phyloP scores from a whole-genome alignment of 225 moss, liverwort and hornwort species.

The Sphagnum contortum region DNA sequence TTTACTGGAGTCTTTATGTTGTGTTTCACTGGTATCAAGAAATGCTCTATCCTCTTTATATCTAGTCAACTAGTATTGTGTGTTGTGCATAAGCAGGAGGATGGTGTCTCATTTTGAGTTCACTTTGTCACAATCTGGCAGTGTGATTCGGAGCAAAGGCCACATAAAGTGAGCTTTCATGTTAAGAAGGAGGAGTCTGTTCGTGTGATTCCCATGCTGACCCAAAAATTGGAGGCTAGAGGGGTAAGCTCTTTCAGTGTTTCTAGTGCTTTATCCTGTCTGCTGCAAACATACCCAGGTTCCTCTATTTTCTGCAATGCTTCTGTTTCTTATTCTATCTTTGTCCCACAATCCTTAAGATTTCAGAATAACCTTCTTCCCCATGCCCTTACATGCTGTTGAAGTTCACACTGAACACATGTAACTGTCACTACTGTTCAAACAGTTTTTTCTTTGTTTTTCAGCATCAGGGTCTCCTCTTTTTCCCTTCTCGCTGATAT shows the following conservation, averaged over 20 bases:
- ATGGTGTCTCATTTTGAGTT: constrained; percentile 27
- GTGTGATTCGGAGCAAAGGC: constrained; percentile 76
- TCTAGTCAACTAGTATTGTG: too few species aligned
- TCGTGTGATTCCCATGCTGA: constrained; percentile 28
- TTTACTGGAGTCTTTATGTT: neutral
- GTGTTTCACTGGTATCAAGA: neutral
- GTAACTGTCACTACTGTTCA: too few species aligned
- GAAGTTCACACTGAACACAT: too few species aligned
- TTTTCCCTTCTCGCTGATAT: too few species aligned
- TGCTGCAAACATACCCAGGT: neutral
- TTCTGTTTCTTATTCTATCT: too few species aligned
- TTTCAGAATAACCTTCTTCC: too few species aligned
- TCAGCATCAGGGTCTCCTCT: too few species aligned
- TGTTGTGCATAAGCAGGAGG: neutral
- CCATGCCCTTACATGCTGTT: too few species aligned
- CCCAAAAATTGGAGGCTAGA: constrained; percentile 30
- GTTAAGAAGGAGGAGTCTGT: constrained; percentile 56
- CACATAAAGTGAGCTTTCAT: constrained; percentile 67
- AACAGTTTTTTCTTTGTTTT: too few species aligned
- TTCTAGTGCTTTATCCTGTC: neutral
- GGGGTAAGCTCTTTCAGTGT: constrained; percentile 26
- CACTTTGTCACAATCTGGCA: constrained; percentile 45
- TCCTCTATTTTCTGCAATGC: too few species aligned
- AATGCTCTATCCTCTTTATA: too few species aligned
- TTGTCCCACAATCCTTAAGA: too few species aligned